Base-by-base conservation (phyloP, 2,329 filamentous ascomycete genomes). In the Pyrenochaeta sp. region DNA sequence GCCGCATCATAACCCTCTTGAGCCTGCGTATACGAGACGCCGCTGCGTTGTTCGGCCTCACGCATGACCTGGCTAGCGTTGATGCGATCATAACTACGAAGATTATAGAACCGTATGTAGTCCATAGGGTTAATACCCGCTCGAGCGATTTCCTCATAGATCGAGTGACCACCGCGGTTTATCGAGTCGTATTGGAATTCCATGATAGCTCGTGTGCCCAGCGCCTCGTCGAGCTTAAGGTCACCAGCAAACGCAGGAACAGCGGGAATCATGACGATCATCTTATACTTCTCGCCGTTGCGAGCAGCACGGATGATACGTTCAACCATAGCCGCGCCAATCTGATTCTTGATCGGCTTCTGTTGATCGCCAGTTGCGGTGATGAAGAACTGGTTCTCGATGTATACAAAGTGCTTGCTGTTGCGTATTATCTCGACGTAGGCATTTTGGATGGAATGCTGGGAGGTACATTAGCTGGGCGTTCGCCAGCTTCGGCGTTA, bases 351-450 rank as follows among this genome's bases (percentile, higher is more conserved):
- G 45, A 96, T 86, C 0, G 91, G 90, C 60, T 84, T 84, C 73
- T 93, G 91, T 55, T 87, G 80, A 52, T 90, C 84, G n/a, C 71
- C 83, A 1, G 91, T 93, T 2, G 91, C 90, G 0, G 91, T 95
- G 77, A 95, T 95, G 82, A 95, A 95, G 81, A 95, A 95, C 82
- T 92, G 88, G 69, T 93, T 93, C 74, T 93, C 90, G 36, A 93
- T 92, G 76, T 93, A 93, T 57, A 93, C 78, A 70, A 90, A 93
- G 72, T 92, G 88, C 70, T 88, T 80, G 19, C 89, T 89, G 48
- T 88, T 87, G 37, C 79, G 81, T 66, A 93, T 93, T 28, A 88
- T 84, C 43, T 90, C 84, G 34, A 91, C 87, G 71, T 96, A 96
- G 1, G 93, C 93, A 72, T 94, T 93, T 60, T 89, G 87, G 61